These are phyloP conservation scores for Penicillium sp. DNA, from an alignment of 2,329 filamentous ascomycete species.

Conservation along the genomic window DNA sequence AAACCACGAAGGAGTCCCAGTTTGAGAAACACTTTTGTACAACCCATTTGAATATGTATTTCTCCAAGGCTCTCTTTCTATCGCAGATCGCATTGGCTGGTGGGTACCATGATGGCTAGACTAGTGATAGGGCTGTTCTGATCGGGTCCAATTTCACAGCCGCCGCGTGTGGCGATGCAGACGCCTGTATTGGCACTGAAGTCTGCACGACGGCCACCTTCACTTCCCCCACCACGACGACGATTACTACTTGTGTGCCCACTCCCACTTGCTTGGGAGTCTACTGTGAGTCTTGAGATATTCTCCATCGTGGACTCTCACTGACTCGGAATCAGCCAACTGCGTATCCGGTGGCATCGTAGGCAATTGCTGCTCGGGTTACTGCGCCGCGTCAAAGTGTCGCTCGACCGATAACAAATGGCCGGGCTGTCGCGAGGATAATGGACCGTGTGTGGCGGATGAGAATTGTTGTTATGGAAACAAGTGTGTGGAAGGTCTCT, in stretches of 20 bases:
- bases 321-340: slow-evolving; percentile 1
- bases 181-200: slow-evolving; percentile 20
- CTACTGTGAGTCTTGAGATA: slow-evolving; percentile 17
- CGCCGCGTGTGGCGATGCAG: slow-evolving; percentile 12
- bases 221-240: slow-evolving; percentile 14
- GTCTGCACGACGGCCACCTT: slow-evolving; percentile 23
- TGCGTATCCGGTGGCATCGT: slow-evolving; percentile 16
- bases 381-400: slow-evolving; percentile 28
- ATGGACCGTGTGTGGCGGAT: slow-evolving; percentile 22
- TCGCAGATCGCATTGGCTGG: too few relatives aligned
- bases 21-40: too few relatives aligned
- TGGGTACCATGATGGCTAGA: too few relatives aligned
- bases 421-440: slow-evolving; percentile 26
- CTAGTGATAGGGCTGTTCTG: too few relatives aligned
- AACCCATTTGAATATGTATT: too few relatives aligned
- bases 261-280: slow-evolving; percentile 23
- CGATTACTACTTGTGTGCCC: slow-evolving; percentile 22
- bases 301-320: neutral
- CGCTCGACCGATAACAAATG: slow-evolving; percentile 26
- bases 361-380: slow-evolving; percentile 26
- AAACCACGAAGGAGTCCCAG: too few relatives aligned
- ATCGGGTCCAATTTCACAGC: too few relatives aligned
- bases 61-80: too few relatives aligned
- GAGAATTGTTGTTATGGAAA: slow-evolving; percentile 29
- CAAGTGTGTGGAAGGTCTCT: slow-evolving; percentile 22